These are phyloP conservation scores for Neonectria faginata DNA, from an alignment of 2,329 filamentous ascomycete species.

Conservation along the genomic window DNA sequence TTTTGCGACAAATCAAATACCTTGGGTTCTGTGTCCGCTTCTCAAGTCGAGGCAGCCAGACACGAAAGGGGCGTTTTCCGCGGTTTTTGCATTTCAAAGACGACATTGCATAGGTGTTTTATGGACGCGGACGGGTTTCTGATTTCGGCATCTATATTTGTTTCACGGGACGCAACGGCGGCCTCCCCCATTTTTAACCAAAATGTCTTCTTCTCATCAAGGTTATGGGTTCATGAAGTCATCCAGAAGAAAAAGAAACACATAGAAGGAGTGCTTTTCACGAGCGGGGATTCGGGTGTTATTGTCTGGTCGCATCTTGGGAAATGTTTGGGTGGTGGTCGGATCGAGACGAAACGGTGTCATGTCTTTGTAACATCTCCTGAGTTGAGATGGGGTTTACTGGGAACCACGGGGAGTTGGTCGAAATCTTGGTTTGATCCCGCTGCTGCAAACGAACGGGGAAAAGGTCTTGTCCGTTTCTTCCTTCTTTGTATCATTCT, in stretches of 20 bases:
- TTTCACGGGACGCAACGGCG: conserved; percentile 42
- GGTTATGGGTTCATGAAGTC: conserved; percentile 60
- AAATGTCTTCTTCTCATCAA: conserved; percentile 50
- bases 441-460: conserved; percentile 48
- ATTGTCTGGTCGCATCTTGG: conserved; percentile 54
- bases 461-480: conserved; percentile 46
- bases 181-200: conserved; percentile 40
- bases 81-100: conserved; percentile 60
- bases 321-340: conserved; percentile 49
- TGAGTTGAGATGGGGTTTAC: conserved; percentile 46
- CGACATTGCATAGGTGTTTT: conserved; percentile 61
- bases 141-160: conserved; percentile 48
- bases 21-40: conserved; percentile 47
- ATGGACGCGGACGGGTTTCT: conserved; percentile 41
- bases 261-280: conserved; percentile 57
- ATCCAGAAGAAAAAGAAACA: conserved; percentile 57
- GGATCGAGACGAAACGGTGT: conserved; percentile 52
- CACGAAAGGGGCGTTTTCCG: conserved; percentile 55
- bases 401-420: conserved; percentile 54
- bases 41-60: conserved; percentile 53
- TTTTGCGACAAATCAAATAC: conserved; percentile 47
- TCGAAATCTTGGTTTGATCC: conserved; percentile 48
- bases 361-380: conserved; percentile 48
- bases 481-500: conserved; percentile 47
- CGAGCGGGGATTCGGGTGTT: conserved; percentile 49